These are phyloP conservation scores for Cladophialophora yegresii DNA, from an alignment of 2,329 filamentous ascomycete genomes.

Conservation along the genomic window DNA sequence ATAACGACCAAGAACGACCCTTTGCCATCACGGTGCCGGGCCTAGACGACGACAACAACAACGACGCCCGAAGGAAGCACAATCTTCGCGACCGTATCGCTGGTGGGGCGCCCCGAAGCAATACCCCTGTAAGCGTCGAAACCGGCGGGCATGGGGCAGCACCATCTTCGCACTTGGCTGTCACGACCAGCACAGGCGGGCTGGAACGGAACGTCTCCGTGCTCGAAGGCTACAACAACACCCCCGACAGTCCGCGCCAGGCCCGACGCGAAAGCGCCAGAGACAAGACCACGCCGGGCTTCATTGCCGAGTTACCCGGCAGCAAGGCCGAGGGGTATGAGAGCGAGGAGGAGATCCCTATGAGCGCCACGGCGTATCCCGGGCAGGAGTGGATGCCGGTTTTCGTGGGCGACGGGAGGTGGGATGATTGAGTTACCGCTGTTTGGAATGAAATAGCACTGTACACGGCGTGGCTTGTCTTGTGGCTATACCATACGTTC, in stretches of 20 bases:
- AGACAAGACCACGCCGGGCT: conserved; percentile 39
- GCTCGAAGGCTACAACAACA: conserved; percentile 11
- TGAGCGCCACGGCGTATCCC: conserved; percentile 54
- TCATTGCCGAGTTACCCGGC: conserved; percentile 34
- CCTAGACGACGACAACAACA: conserved; percentile 22
- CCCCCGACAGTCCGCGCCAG: neutral
- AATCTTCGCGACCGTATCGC: conserved; percentile 5
- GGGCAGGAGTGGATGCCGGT: conserved; percentile 39
- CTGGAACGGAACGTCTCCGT: conserved; percentile 13
- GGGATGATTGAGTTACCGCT: conserved; percentile 1
- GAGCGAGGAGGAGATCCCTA: conserved; percentile 50
- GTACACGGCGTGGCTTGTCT: neutral
- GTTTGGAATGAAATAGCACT: neutral
- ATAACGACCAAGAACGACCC: conserved; percentile 43
- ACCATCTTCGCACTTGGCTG: neutral
- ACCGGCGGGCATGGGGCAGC: conserved; percentile 4
- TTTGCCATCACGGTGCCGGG: conserved; percentile 43
- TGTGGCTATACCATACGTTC: neutral
- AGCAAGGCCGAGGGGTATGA: conserved; percentile 43
- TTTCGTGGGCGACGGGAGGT: conserved; percentile 28
- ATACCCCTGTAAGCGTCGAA: conserved; percentile 24
- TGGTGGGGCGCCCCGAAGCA: conserved; percentile 5
- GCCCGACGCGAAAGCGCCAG: conserved; percentile 25
- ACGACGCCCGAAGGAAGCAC: conserved; percentile 7
- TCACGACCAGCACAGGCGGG: conserved; percentile 3